These are phyloP conservation scores for Fonsecaea multimorphosa DNA, from an alignment of 2,329 filamentous ascomycete species.

Conservation along the genomic window DNA sequence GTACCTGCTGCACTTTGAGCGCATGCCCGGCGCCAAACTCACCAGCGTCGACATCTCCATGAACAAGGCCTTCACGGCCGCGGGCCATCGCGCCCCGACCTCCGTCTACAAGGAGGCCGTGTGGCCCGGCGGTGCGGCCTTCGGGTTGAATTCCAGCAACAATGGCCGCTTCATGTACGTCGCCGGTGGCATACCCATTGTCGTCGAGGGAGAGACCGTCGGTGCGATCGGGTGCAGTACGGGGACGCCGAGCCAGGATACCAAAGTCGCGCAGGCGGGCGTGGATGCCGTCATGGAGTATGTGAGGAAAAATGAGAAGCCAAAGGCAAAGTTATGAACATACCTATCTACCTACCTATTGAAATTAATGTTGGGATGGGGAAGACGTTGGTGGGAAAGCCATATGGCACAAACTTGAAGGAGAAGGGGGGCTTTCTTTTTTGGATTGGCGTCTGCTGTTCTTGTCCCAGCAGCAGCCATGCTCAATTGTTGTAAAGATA, in stretches of 20 bases:
- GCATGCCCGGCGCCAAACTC: conserved; percentile 60
- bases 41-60: conserved; percentile 61
- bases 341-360: no score
- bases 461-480: no score
- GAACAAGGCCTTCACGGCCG: conserved; percentile 62
- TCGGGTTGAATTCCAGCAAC: conserved; percentile 57
- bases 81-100: conserved; percentile 60
- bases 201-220: conserved; percentile 56
- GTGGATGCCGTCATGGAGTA: conserved; percentile 55
- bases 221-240: conserved; percentile 63
- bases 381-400: no score
- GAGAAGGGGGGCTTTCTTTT: no score
- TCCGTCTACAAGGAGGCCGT: conserved; percentile 60
- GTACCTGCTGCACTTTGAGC: conserved; percentile 52
- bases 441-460: no score
- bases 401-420: no score
- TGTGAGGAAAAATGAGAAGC: conserved; percentile 37
- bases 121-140: conserved; percentile 60
- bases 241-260: conserved; percentile 61
- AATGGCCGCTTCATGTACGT: conserved; percentile 61
- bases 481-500: no score
- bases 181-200: conserved; percentile 60
- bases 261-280: conserved; percentile 59
- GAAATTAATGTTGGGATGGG: no score
- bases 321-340: conserved; percentile 15